These are phyloP conservation scores for Nemania bipapillata DNA, from an alignment of 2,329 filamentous ascomycete genomes.

Conservation along the genomic window DNA sequence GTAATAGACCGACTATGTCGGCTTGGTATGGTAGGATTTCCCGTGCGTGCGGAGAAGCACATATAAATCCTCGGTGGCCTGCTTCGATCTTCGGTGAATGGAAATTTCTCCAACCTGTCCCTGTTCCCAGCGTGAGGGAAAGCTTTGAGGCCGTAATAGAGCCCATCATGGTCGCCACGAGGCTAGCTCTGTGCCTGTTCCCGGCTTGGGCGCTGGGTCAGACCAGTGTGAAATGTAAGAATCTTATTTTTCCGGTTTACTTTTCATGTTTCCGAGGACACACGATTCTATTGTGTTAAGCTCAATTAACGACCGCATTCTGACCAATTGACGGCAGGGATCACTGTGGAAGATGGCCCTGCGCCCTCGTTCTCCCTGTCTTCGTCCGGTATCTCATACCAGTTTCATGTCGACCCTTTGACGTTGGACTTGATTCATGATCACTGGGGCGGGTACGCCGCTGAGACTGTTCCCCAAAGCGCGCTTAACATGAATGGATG, in stretches of 20 bases:
- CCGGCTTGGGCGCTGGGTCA: slow-evolving; percentile 33
- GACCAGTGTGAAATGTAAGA: slow-evolving; percentile 35
- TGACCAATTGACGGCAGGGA: slow-evolving; percentile 41
- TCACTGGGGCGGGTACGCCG: slow-evolving; percentile 68
- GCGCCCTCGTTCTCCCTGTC: slow-evolving; percentile 45
- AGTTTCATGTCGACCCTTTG: slow-evolving; percentile 68
- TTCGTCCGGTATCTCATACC: slow-evolving; percentile 63
- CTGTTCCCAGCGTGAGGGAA: neutral
- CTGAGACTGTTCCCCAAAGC: slow-evolving; percentile 62
- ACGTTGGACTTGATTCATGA: slow-evolving; percentile 69
- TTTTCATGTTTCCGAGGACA: neutral
- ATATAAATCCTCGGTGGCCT: slow-evolving; percentile 21
- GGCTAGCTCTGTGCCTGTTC: slow-evolving; percentile 32
- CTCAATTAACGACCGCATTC: slow-evolving; percentile 20
- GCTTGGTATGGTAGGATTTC: slow-evolving; percentile 19
- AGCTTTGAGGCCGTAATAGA: slow-evolving; percentile 12
- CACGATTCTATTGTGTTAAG: neutral
- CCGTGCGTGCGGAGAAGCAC: slow-evolving; percentile 13
- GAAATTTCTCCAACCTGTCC: neutral
- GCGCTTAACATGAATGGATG: slow-evolving; percentile 64
- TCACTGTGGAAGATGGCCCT: slow-evolving; percentile 44
- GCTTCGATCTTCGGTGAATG: slow-evolving; percentile 5
- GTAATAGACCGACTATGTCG: slow-evolving; percentile 33
- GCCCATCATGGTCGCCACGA: slow-evolving; percentile 33
- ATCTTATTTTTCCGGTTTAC: neutral